Conservation (phyloP, 768 basidiomycete genomes). For the Pholiota molesta region DNA sequence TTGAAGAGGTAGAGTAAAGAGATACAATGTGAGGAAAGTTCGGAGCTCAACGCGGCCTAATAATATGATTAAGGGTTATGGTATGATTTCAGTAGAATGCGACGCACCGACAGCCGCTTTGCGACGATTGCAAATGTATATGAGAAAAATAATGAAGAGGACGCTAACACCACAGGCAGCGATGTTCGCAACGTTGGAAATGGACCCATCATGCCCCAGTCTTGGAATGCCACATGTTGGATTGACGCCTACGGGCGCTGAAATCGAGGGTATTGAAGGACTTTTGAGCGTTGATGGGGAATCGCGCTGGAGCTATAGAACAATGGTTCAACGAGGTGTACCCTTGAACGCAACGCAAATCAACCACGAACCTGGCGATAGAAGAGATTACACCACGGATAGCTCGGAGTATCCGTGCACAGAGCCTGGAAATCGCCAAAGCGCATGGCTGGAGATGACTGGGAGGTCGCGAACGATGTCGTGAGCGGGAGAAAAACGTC, state of each 20-base stretch:
- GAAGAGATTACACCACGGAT: constrained; percentile 95
- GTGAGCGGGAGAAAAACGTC: constrained; percentile 8
- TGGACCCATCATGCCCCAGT: constrained; percentile 54
- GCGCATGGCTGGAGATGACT: constrained; percentile 39
- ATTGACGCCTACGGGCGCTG: constrained; percentile 84
- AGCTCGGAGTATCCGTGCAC: constrained; percentile 72
- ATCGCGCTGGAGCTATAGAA: constrained; percentile 40
- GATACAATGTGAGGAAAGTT: constrained; percentile 64
- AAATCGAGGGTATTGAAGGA: constrained; percentile 42
- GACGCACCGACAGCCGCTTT: constrained; percentile 81
- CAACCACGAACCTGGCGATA: constrained; percentile 72
- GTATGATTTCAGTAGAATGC: not conserved
- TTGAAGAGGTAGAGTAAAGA: constrained; percentile 76
- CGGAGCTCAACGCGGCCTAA: constrained; percentile 73
- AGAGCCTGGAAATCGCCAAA: constrained; percentile 78
- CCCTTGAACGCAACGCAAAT: constrained; percentile 23
- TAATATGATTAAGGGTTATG: not conserved
- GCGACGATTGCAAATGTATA: constrained; percentile 60
- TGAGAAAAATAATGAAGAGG: constrained; percentile 57
- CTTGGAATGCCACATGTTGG: constrained; percentile 77
- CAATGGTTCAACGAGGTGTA: not conserved
- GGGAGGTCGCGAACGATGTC: constrained; percentile 7
- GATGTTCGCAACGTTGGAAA: constrained; percentile 89
- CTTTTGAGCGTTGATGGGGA: constrained; percentile 36
- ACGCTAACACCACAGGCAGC: constrained; percentile 78